phyloP scores from a whole-genome alignment of 768 basidiomycete species.

The Mycena maculata region DNA sequence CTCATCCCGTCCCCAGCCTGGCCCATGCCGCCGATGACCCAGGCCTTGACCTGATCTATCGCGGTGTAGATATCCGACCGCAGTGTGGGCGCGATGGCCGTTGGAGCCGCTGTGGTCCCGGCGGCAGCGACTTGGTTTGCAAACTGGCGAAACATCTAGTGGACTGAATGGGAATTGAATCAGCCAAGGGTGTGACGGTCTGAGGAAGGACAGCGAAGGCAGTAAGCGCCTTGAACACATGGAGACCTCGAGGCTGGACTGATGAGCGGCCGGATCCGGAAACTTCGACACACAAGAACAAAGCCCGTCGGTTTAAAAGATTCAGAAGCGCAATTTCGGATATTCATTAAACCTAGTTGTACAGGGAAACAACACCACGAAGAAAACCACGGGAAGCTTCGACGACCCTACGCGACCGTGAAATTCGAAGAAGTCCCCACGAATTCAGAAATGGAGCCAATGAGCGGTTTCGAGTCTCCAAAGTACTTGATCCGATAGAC shows the following conservation, averaged over 20 bases:
- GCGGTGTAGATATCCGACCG: constrained; percentile 63
- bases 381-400: constrained; percentile 12
- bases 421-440: constrained; percentile 58
- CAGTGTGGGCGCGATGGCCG: constrained; percentile 60
- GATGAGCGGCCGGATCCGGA: constrained; percentile 3
- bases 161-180: constrained; percentile 16
- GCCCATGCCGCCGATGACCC: constrained; percentile 56
- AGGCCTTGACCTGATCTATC: constrained; percentile 59
- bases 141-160: constrained; percentile 60
- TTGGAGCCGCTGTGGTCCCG: constrained; percentile 50
- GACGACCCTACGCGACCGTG: constrained; percentile 43
- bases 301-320: constrained; percentile 2
- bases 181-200: constrained; percentile 23
- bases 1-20: constrained; percentile 68
- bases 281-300: constrained; percentile 13
- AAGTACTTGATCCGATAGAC: constrained; percentile 63
- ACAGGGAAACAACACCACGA: constrained; percentile 13
- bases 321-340: not conserved
- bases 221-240: constrained; percentile 18
- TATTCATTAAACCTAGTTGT: constrained; percentile 14
- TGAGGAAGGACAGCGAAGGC: constrained; percentile 21
- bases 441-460: constrained; percentile 57
- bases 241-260: constrained; percentile 24
- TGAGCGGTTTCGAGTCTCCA: constrained; percentile 61
- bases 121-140: constrained; percentile 53